Evolutionary conservation across 441 rosid genomes (phyloP).

Genomic region (Rhodomyrtus psidioides): DNA sequence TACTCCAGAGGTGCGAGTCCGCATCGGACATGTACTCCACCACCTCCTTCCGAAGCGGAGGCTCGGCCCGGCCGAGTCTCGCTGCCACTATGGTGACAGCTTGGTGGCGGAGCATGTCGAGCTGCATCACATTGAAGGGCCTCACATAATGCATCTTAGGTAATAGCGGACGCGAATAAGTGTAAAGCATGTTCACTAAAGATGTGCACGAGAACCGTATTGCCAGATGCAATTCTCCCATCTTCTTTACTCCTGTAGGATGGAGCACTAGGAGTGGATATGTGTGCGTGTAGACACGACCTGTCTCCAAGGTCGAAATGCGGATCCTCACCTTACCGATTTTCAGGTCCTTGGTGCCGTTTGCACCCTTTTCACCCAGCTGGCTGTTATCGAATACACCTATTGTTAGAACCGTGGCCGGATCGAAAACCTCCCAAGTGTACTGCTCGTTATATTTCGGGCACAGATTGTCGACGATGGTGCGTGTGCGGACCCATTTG

Average conservation of each 20-base stretch:
- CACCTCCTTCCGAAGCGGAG: conserved; percentile 81
- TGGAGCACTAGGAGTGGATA: conserved; percentile 86
- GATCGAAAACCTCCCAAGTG: conserved; percentile 95
- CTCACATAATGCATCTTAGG: conserved; percentile 92
- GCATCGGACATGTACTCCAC: conserved; percentile 90
- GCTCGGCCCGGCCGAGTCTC: conserved; percentile 82
- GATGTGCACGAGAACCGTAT: conserved; percentile 77
- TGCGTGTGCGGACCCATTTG: conserved; percentile 89
- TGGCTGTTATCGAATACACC: conserved; percentile 91
- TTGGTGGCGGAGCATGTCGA: conserved; percentile 85
- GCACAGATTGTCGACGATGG: conserved; percentile 62
- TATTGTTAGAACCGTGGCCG: conserved; percentile 79
- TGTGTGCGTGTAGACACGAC: conserved; percentile 80
- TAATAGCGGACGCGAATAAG: conserved; percentile 62
- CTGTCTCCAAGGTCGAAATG: conserved; percentile 78
- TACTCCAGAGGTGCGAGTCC: conserved; percentile 90
- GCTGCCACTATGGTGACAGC: conserved; percentile 81
- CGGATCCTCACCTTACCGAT: conserved; percentile 89
- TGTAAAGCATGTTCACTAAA: conserved; percentile 73
- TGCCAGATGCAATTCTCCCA: conserved; percentile 90
- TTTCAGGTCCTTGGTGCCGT: conserved; percentile 56
- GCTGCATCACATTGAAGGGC: conserved; percentile 78
- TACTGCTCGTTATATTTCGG: conserved; percentile 91
- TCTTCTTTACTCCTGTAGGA: conserved; percentile 80
- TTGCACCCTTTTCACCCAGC: conserved; percentile 58